Conservation (phyloP, 2,329 filamentous ascomycete species). For the Colletotrichum salicis region DNA sequence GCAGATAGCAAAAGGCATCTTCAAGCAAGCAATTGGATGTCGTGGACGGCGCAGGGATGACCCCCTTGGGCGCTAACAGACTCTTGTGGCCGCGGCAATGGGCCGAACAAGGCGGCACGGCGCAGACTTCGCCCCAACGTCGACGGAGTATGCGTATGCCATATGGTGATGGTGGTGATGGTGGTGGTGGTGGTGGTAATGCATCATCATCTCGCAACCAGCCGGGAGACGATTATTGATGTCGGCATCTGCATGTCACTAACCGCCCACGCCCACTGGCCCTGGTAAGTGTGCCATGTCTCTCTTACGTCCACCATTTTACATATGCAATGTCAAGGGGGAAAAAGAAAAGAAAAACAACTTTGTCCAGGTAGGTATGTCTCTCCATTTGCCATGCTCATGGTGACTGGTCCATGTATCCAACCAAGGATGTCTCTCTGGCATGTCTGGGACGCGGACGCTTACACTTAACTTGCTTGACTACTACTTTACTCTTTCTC, state of each 20-base stretch:
- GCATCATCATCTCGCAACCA: conserved; percentile 5
- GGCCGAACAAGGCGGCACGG: conserved; percentile 17
- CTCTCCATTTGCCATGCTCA: too few relatives aligned
- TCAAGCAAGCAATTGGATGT: conserved; percentile 32
- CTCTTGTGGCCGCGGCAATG: conserved; percentile 26
- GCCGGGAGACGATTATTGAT: neutral
- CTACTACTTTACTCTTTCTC: neutral
- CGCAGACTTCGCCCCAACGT: neutral
- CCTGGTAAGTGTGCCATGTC: too few relatives aligned
- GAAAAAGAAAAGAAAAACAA: neutral
- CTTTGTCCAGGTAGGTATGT: too few relatives aligned
- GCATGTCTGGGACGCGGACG: too few relatives aligned
- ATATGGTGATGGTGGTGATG: neutral
- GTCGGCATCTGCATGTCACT: neutral
- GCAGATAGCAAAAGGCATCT: neutral
- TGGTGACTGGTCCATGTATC: too few relatives aligned
- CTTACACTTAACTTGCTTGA: too few relatives aligned
- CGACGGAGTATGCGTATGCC: too few relatives aligned
- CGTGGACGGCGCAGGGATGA: conserved; percentile 19
- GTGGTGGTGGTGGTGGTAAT: neutral
- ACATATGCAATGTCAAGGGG: conserved; percentile 5
- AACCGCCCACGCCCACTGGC: too few relatives aligned
- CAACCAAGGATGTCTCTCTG: neutral
- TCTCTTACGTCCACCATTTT: neutral
- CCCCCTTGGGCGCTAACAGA: conserved; percentile 30